phyloP scores from a whole-genome alignment of 805 yeast species.

The Kazachstania taianensis region DNA sequence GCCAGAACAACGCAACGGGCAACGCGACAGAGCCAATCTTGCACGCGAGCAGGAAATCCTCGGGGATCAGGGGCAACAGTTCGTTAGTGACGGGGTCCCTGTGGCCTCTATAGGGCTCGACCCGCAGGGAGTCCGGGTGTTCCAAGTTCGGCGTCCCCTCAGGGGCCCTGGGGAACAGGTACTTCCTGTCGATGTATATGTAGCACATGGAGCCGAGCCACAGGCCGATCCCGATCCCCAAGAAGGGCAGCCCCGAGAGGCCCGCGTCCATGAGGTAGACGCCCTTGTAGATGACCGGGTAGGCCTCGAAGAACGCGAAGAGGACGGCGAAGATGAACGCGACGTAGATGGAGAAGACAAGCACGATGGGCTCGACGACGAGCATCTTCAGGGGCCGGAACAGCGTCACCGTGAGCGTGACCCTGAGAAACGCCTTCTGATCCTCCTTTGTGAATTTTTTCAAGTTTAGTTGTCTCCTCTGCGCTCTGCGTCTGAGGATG shows the following conservation, averaged over 20 bases:
- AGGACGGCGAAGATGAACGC: slow-evolving; percentile 70
- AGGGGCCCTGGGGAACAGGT: slow-evolving; percentile 45
- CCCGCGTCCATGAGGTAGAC: slow-evolving; percentile 51
- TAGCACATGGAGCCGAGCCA: slow-evolving; percentile 44
- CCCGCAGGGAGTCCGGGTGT: slow-evolving; percentile 29
- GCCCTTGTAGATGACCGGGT: slow-evolving; percentile 62
- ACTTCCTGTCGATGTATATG: slow-evolving; percentile 37
- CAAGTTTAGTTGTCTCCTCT: slow-evolving; percentile 45
- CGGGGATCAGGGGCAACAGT: slow-evolving; percentile 47
- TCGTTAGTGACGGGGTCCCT: slow-evolving; percentile 40
- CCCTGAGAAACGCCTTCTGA: slow-evolving; percentile 32
- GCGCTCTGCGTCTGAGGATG: slow-evolving; percentile 50
- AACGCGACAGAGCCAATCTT: slow-evolving; percentile 58
- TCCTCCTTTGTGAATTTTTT: slow-evolving; percentile 30
- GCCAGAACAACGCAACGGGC: slow-evolving; percentile 67
- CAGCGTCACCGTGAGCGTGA: slow-evolving; percentile 41
- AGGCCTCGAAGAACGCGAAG: slow-evolving; percentile 74
- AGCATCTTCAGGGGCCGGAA: slow-evolving; percentile 61
- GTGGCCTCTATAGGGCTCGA: slow-evolving; percentile 35
- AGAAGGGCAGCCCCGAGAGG: slow-evolving; percentile 56
- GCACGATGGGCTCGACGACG: slow-evolving; percentile 63
- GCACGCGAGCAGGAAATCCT: slow-evolving; percentile 47
- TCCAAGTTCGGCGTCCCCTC: slow-evolving; percentile 44
- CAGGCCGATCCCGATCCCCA: slow-evolving; percentile 65
- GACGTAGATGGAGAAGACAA: slow-evolving; percentile 56